Evolutionary conservation across 768 basidiomycete species (phyloP).

Genomic region (Auriculariales sp.): DNA sequence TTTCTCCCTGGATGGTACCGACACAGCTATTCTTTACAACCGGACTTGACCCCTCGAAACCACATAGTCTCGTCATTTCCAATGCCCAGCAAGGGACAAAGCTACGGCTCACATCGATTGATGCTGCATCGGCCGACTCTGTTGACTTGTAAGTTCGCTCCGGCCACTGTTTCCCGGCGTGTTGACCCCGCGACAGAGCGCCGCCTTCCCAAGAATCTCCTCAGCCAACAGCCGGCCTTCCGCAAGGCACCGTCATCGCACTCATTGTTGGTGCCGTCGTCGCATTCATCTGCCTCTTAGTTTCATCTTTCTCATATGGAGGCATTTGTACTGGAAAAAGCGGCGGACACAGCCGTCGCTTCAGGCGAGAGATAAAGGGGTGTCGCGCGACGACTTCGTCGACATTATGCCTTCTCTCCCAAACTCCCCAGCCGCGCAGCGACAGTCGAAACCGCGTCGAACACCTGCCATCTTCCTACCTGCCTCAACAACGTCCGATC

Average conservation of each 20-base stretch:
- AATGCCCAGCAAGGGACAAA: conserved; percentile 36
- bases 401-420: too few relatives aligned
- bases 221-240: not conserved
- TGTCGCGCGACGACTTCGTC: too few relatives aligned
- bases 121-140: conserved; percentile 18
- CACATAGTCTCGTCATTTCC: conserved; percentile 37
- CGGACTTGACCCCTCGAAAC: conserved; percentile 33
- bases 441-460: too few relatives aligned
- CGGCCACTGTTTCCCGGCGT: not conserved
- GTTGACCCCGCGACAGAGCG: not conserved
- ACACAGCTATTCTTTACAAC: conserved; percentile 46
- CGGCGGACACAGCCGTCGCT: too few relatives aligned
- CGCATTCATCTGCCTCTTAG: not conserved
- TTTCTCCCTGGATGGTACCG: conserved; percentile 12
- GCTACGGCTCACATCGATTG: conserved; percentile 37
- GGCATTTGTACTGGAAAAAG: not conserved
- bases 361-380: too few relatives aligned
- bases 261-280: conserved; percentile 1
- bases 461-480: too few relatives aligned
- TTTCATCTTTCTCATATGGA: conserved; percentile 1
- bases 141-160: not conserved
- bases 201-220: not conserved
- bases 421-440: too few relatives aligned
- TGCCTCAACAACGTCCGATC: too few relatives aligned
- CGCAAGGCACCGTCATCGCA: conserved; percentile 3